Base-by-base conservation (phyloP, 2,329 filamentous ascomycete species). In the Diaporthe ampelina region DNA sequence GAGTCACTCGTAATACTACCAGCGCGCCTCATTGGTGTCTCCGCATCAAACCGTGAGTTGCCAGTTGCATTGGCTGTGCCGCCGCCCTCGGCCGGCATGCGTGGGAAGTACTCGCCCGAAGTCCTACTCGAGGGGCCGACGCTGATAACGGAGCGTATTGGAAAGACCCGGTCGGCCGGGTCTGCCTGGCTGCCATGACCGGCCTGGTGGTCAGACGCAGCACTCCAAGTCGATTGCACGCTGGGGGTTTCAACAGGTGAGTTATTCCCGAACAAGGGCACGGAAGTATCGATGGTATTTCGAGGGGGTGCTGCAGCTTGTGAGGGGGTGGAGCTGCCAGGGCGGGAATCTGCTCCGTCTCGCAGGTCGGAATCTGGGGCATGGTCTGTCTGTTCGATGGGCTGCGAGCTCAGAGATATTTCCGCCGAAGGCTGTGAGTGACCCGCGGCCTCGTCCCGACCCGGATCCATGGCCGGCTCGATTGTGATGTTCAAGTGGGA, bases 71-170 rank as follows among this genome's bases (percentile, higher is more conserved):
- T 79, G 57, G 45, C 17, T 5, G 37, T 9, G 11, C 54, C 58
- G 29, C 32, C 40, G 29, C 43, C 61, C 26, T 73, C 65, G 9
- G 50, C 80, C 32, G 82, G 79, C 75, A 78, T 68, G 57, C 81
- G 79, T 10, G 82, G 77, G 67, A 84, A 83, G 74, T 84, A 83
- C n/a, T 85, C 85, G 59, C 77, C 79, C 7, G 82, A 78, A 76
- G 79, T 87, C 84, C 83, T 82, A 68, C 77, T 78, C 65, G 82
- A 83, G 9, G 90, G 90, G 77, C 94, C 91, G 54, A 95, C 90
- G 9, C 91, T 94, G 32, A 96, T 87, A 57, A 94, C 92, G n/a
- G 93, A 95, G 65, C 93, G 90, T 43, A 96, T 93, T n/a, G 94
- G 94, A 73, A 94, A 96, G 7, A 96, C 93, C 72, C 93, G 89